phyloP scores from a whole-genome alignment of 208 protist species.

The Trypanosoma brucei region DNA sequence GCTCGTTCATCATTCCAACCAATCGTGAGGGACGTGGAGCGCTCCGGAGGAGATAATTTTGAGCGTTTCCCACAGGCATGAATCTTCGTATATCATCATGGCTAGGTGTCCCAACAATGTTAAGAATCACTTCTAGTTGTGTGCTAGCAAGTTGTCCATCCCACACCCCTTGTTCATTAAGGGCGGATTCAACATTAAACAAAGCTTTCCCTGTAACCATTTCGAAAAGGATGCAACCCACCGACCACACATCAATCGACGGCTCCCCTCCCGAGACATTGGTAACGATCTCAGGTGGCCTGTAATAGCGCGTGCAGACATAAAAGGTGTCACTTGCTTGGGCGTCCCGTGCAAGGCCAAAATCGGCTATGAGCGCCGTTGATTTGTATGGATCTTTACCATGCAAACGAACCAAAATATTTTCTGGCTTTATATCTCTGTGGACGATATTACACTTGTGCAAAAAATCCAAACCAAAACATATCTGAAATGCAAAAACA shows the following conservation, averaged over 20 bases:
- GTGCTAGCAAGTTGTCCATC: conserved; percentile 67
- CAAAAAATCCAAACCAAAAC: conserved; percentile 87
- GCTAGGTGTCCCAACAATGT: conserved; percentile 71
- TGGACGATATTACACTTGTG: conserved; percentile 91
- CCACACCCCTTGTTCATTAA: conserved; percentile 71
- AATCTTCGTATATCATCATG: conserved; percentile 58
- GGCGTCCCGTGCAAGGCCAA: conserved; percentile 82
- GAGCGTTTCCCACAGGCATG: conserved; percentile 72
- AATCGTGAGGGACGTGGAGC: conserved; percentile 47
- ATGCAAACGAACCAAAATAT: conserved; percentile 91
- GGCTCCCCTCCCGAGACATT: conserved; percentile 61
- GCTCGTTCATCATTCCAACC: conserved; percentile 33
- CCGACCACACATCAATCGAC: conserved; percentile 90
- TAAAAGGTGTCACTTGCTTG: conserved; percentile 85
- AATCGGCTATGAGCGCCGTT: conserved; percentile 74
- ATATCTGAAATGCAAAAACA: conserved; percentile 84
- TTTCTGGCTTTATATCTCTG: conserved; percentile 96
- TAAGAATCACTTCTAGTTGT: conserved; percentile 81
- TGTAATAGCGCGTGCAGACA: conserved; percentile 95
- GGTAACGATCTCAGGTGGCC: conserved; percentile 93
- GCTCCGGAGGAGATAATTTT: conserved; percentile 75
- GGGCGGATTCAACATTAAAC: conserved; percentile 80
- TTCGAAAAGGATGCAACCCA: conserved; percentile 95
- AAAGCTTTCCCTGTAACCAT: conserved; percentile 90
- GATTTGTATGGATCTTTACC: conserved; percentile 56